Conservation (phyloP, 441 rosid species). For the California macrophylla region DNA sequence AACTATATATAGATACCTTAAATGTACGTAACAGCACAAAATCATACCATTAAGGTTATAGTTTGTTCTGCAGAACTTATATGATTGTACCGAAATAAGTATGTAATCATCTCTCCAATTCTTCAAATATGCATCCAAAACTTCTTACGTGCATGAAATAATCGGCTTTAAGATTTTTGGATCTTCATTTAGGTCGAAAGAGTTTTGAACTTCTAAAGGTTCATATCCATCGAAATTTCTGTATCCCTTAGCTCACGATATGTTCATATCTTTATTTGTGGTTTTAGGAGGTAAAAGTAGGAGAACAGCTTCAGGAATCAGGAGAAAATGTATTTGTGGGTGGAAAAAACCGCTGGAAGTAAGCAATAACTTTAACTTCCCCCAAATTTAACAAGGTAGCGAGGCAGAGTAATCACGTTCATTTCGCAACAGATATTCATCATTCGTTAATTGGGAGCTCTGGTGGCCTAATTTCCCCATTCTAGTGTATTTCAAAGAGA, state of each 20-base stretch:
- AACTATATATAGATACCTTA: too few species aligned
- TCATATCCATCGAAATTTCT: not conserved
- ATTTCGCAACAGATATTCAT: conserved; percentile 38
- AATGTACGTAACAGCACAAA: too few species aligned
- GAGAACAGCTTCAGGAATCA: conserved; percentile 55
- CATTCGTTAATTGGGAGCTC: conserved; percentile 73
- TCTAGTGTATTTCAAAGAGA: conserved; percentile 65
- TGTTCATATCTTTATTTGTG: conserved; percentile 9
- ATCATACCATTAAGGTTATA: not conserved
- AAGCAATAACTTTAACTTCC: conserved; percentile 19
- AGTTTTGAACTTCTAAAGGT: not conserved
- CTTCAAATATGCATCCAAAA: not conserved
- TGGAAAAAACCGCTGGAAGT: conserved; percentile 73
- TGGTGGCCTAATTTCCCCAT: conserved; percentile 79
- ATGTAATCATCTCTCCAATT: not conserved
- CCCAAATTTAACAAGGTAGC: conserved; percentile 1
- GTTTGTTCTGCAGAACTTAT: not conserved
- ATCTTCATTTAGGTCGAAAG: not conserved
- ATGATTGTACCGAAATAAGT: too few species aligned
- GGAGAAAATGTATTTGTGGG: conserved; percentile 70
- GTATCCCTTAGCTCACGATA: not conserved
- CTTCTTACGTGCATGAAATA: not conserved
- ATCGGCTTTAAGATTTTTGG: not conserved
- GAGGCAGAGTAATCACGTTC: not conserved
- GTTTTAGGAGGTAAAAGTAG: conserved; percentile 59